These are phyloP conservation scores for Fomitopsis serialis DNA, from an alignment of 768 basidiomycete species.

Conservation along the genomic window DNA sequence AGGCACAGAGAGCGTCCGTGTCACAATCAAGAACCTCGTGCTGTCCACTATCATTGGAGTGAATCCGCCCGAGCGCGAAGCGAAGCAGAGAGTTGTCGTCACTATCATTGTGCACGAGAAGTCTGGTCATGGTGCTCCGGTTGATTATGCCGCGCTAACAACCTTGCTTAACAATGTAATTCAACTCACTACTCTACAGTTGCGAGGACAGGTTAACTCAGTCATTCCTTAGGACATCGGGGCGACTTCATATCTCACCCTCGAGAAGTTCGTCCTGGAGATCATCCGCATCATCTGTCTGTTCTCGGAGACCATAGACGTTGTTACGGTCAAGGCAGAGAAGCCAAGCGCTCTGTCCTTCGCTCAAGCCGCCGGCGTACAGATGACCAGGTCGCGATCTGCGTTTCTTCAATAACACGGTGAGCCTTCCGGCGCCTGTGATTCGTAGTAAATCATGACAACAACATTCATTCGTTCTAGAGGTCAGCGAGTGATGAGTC, in stretches of 20 bases:
- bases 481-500: too few species aligned
- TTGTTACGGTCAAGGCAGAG: conserved; percentile 48
- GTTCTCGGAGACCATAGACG: conserved; percentile 26
- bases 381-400: conserved; percentile 40
- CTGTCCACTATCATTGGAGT: conserved; percentile 63
- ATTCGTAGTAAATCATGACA: too few species aligned
- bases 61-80: conserved; percentile 60
- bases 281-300: conserved; percentile 37
- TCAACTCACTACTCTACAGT: background rate
- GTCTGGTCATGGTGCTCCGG: conserved; percentile 14
- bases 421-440: too few species aligned
- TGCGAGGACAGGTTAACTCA: too few species aligned
- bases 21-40: conserved; percentile 40
- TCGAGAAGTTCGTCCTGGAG: conserved; percentile 52
- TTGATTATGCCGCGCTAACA: conserved; percentile 35
- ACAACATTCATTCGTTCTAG: too few species aligned
- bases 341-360: conserved; percentile 73
- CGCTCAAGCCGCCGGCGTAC: conserved; percentile 57
- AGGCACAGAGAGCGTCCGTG: conserved; percentile 17
- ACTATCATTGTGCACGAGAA: conserved; percentile 43
- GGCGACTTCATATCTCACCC: conserved; percentile 47
- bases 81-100: conserved; percentile 57
- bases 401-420: background rate
- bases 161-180: conserved; percentile 23
- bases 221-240: conserved; percentile 37